Evolutionary conservation across 768 basidiomycete genomes (phyloP).

Genomic region (Boletellus emodensis): DNA sequence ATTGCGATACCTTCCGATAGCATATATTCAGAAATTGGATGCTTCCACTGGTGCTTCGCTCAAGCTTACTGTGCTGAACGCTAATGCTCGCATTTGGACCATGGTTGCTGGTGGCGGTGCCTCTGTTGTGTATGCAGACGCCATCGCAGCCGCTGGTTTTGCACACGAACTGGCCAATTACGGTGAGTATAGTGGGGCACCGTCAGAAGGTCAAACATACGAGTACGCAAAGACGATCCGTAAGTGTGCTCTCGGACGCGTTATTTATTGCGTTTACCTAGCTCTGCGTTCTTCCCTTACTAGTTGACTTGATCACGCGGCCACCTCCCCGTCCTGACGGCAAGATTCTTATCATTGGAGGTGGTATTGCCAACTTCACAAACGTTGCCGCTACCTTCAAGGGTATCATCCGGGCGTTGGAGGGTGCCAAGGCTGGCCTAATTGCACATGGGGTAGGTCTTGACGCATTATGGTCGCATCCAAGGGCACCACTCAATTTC

Average conservation of each 20-base stretch:
- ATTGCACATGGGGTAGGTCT: constrained; percentile 41
- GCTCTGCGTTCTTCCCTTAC: constrained; percentile 14
- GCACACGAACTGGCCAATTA: constrained; percentile 99
- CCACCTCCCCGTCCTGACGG: constrained; percentile 79
- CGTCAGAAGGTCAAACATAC: constrained; percentile 96
- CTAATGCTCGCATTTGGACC: constrained; percentile 96
- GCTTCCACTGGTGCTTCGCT: constrained; percentile 96
- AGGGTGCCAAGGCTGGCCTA: constrained; percentile 85
- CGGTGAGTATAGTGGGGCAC: constrained; percentile 98
- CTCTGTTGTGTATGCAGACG: constrained; percentile 65
- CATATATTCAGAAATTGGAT: constrained; percentile 98
- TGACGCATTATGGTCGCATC: background rate
- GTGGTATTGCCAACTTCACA: constrained; percentile 99
- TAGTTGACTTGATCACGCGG: constrained; percentile 92
- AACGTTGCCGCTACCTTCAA: constrained; percentile 99
- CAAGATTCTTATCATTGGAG: constrained; percentile 99
- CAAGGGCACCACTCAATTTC: background rate
- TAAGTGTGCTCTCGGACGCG: constrained; percentile 36
- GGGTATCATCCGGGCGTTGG: constrained; percentile 96
- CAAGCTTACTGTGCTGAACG: constrained; percentile 94
- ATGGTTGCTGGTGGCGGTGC: constrained; percentile 99
- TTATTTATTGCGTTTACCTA: background rate
- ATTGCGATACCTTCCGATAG: constrained; percentile 29
- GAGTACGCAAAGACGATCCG: constrained; percentile 99
- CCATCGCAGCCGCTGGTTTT: constrained; percentile 88